Percentiles rank a stretch among this genome's conserved stretches.
phyloP scores from a whole-genome alignment of 257 asterid species.

The Rhazya stricta region DNA sequence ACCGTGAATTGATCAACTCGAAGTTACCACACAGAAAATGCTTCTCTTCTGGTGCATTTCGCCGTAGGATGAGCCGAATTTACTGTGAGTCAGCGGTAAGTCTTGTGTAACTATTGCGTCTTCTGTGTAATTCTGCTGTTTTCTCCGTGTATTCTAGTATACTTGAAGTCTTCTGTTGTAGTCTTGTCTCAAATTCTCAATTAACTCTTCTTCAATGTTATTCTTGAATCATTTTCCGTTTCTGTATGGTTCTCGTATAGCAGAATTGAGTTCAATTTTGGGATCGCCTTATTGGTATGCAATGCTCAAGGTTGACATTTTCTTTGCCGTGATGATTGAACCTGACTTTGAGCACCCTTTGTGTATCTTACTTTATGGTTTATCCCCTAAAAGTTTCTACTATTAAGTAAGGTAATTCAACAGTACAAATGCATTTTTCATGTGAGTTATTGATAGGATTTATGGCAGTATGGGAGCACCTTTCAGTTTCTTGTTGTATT shows the following conservation, averaged over 20 bases:
- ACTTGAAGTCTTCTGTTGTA: not conserved
- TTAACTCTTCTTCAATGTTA: not conserved
- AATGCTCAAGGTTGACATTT: not conserved
- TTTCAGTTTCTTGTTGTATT: not conserved
- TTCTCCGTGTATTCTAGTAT: not conserved
- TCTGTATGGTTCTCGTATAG: not conserved
- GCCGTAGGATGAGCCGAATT: conserved; percentile 31
- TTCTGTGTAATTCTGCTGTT: conserved; percentile 4
- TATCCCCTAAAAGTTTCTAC: not conserved
- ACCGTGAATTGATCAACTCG: conserved; percentile 24
- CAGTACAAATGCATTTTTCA: not conserved
- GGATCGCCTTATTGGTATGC: not conserved
- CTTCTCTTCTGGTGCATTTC: conserved; percentile 17
- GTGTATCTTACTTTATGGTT: not conserved
- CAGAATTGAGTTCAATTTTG: not conserved
- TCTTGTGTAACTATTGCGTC: not conserved
- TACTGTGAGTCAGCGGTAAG: conserved; percentile 48
- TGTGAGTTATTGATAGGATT: not conserved
- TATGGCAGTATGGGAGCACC: too few relatives aligned
- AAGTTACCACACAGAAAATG: conserved; percentile 15
- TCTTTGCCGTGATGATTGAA: not conserved
- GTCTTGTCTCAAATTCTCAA: not conserved
- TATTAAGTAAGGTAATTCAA: not conserved
- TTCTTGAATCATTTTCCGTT: not conserved
- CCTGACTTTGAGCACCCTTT: not conserved